Evolutionary conservation across 2,329 filamentous ascomycete genomes (phyloP), one percentile per base, ranked within the genome.

Genomic region (Aspergillus neotritici): DNA sequence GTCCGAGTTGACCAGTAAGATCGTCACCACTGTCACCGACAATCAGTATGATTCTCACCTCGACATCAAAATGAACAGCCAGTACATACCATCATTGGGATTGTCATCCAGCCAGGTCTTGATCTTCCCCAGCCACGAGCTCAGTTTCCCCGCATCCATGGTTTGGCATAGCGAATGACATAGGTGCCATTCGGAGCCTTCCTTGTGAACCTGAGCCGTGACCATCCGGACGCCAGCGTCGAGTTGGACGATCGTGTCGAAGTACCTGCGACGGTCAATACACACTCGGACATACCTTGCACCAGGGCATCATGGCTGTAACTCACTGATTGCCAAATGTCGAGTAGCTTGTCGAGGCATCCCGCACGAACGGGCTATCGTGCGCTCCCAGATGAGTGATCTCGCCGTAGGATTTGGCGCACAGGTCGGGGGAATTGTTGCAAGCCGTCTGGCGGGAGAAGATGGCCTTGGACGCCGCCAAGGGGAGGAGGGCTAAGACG

Each of bases 361-460:
- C 82, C 38, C 84, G 75, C 34, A 89, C 64, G 61, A 89, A 90
- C 9, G 85, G 74, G 48, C 79, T 82, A 67, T 89, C 77, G 68
- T 90, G 86, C 13, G 84, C 84, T 15, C 86, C 86, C 58, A 91
- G 78, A 63, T 90, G 78, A 3, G 86, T 90, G 54, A 93, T 78
- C 53, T 84, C 80, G 68, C 80, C 82, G 71, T 93, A 93, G 13
- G 78, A 69, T 50, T 79, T 79, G 48, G 69, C 71, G 72, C 87
- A 93, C 32, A 93, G 77, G 34, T 74, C 69, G 0, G 86, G 84
- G 1, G 84, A 88, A 72, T 91, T 91, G 70, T 93, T 93, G 77
- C 87, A 93, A 28, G 82, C 79, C 15, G 66, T 67, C 9, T 64
- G 44, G 47, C 51, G 69, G 47, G 52, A 62, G 41, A 43, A 52